These are phyloP conservation scores for Paxillus involutus DNA, from an alignment of 768 basidiomycete species.

Conservation along the genomic window DNA sequence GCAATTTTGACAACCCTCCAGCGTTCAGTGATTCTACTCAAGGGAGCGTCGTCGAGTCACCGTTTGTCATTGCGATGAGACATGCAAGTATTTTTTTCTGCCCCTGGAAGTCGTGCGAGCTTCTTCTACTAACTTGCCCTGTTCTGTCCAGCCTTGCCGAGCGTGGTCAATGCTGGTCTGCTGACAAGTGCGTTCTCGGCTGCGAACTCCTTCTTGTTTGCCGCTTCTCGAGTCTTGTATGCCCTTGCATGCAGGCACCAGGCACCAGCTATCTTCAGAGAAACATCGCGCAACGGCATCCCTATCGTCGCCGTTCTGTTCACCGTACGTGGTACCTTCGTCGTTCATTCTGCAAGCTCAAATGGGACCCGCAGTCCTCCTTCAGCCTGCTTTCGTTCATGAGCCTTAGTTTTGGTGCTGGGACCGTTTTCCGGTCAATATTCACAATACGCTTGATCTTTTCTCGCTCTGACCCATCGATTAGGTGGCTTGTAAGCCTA, in stretches of 20 bases:
- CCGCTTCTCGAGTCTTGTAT: slow-evolving; percentile 40
- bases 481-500: slow-evolving; percentile 67
- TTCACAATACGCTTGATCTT: not conserved
- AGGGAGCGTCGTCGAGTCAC: slow-evolving; percentile 70
- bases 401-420: slow-evolving; percentile 53
- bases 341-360: too few relatives aligned
- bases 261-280: slow-evolving; percentile 48
- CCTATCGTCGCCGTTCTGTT: too few relatives aligned
- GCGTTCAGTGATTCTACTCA: slow-evolving; percentile 45
- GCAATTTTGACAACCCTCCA: not conserved
- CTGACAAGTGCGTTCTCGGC: slow-evolving; percentile 75
- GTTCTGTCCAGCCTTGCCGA: slow-evolving; percentile 43
- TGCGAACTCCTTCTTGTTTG: slow-evolving; percentile 64
- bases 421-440: slow-evolving; percentile 26
- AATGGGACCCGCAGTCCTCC: slow-evolving; percentile 19
- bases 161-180: slow-evolving; percentile 73
- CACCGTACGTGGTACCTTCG: too few relatives aligned
- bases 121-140: too few relatives aligned
- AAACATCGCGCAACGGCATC: slow-evolving; percentile 35
- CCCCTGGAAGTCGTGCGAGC: not conserved
- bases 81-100: slow-evolving; percentile 51
- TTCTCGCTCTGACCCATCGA: not conserved
- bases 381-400: slow-evolving; percentile 59
- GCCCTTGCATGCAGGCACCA: slow-evolving; percentile 45
- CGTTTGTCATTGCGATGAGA: slow-evolving; percentile 79